Evolutionary conservation across 2,329 filamentous ascomycete species (phyloP).

Genomic region (Fusarium illudens): DNA sequence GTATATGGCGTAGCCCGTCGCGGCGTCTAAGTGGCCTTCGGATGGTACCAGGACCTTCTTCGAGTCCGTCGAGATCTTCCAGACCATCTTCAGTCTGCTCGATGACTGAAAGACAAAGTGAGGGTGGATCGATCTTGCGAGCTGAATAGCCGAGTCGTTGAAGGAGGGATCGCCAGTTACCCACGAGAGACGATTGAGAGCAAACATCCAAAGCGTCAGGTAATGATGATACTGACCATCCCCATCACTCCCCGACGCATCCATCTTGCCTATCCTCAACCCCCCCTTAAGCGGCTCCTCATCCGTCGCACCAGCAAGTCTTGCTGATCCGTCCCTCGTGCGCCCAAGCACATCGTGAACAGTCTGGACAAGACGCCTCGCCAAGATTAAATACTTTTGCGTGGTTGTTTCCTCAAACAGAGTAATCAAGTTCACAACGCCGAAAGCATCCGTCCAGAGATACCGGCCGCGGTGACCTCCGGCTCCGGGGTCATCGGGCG

Average conservation of each 20-base stretch:
- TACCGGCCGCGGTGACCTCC: conserved; percentile 67
- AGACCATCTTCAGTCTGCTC: conserved; percentile 54
- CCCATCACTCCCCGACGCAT: conserved; percentile 57
- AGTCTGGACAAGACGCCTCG: conserved; percentile 56
- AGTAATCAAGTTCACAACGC: conserved; percentile 66
- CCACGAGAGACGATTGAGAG: conserved; percentile 61
- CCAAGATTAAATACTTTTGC: conserved; percentile 57
- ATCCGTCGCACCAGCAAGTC: conserved; percentile 61
- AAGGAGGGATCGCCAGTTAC: conserved; percentile 56
- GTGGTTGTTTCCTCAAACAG: conserved; percentile 53
- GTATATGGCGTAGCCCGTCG: conserved; percentile 62
- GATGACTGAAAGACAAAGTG: conserved; percentile 54
- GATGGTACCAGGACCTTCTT: conserved; percentile 55
- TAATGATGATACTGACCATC: conserved; percentile 72
- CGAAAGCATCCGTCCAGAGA: conserved; percentile 69
- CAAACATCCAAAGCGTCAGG: conserved; percentile 70
- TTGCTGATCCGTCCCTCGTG: conserved; percentile 56
- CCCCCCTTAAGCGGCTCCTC: conserved; percentile 61
- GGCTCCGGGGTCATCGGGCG: conserved; percentile 54
- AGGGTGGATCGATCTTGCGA: conserved; percentile 62
- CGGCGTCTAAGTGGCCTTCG: conserved; percentile 65
- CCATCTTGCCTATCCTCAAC: conserved; percentile 64
- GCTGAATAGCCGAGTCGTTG: conserved; percentile 59
- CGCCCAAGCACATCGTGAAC: conserved; percentile 63
- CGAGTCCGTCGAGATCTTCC: conserved; percentile 64